Conservation (phyloP, 2,329 filamentous ascomycete species). For the Colletotrichum trifolii region DNA sequence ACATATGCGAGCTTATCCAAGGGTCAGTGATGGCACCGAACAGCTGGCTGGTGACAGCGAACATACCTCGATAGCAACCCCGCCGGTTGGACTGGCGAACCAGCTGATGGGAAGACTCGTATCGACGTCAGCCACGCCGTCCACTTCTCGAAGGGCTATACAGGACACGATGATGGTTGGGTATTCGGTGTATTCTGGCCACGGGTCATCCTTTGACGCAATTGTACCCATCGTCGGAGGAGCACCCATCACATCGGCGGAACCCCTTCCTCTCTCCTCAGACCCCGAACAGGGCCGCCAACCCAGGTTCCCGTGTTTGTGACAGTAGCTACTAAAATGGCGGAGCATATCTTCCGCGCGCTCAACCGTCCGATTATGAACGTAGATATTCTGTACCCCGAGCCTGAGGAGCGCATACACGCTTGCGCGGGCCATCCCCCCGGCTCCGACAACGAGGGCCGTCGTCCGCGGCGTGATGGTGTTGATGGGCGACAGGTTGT, state of each 20-base stretch:
- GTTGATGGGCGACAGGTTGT: conserved; percentile 78
- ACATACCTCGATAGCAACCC: conserved; percentile 79
- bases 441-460: conserved; percentile 71
- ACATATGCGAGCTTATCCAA: conserved; percentile 56
- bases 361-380: conserved; percentile 75
- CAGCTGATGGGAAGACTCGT: conserved; percentile 77
- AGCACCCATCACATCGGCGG: too few species aligned
- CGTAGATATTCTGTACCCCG: conserved; percentile 78
- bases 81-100: conserved; percentile 78
- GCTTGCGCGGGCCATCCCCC: conserved; percentile 81
- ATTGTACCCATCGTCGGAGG: conserved; percentile 61
- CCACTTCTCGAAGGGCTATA: conserved; percentile 76
- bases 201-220: conserved; percentile 64
- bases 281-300: conserved; percentile 41
- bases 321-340: conserved; percentile 70
- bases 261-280: background rate
- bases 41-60: conserved; percentile 44
- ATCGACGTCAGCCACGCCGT: conserved; percentile 71
- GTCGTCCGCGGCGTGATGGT: conserved; percentile 66
- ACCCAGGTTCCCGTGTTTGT: conserved; percentile 50
- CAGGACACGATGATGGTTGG: conserved; percentile 82
- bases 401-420: conserved; percentile 82
- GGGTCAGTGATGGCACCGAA: background rate
- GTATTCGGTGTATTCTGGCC: conserved; percentile 70
- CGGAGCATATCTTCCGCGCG: conserved; percentile 74